These are phyloP conservation scores for Craspedostauros australis DNA, from an alignment of 108 stramenopile genomes.

Conservation along the genomic window DNA sequence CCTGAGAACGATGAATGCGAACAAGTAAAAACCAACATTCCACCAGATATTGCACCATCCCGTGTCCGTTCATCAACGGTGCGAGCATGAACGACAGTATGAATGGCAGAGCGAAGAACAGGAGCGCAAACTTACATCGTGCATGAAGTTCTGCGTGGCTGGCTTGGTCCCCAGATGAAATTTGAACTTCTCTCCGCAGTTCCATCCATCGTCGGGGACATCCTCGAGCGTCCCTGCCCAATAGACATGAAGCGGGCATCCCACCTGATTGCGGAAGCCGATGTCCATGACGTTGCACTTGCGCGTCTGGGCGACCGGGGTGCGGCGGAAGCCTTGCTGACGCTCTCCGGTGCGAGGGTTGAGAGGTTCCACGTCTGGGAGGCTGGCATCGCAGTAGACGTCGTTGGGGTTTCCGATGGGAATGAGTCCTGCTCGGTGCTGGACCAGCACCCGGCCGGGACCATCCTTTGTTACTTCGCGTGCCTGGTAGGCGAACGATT, in stretches of 20 bases:
- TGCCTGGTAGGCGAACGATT: conserved; percentile 37
- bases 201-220: conserved; percentile 17
- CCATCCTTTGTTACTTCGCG: conserved; percentile 30
- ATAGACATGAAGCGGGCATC: conserved; percentile 40
- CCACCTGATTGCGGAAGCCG: conserved; percentile 37
- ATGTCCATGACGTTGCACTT: conserved; percentile 35
- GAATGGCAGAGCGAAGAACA: too few species aligned
- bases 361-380: conserved; percentile 27
- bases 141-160: conserved; percentile 10
- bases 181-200: conserved; percentile 34
- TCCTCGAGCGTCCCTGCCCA: conserved; percentile 21
- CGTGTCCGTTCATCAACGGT: too few species aligned
- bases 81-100: too few species aligned
- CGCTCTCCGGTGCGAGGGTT: conserved; percentile 12
- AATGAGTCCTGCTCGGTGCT: conserved; percentile 40
- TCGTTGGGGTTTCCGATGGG: conserved; percentile 26
- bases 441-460: conserved; percentile 16
- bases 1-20: too few species aligned
- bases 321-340: conserved; percentile 7
- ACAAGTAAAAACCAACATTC: too few species aligned
- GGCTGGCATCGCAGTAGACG: conserved; percentile 4
- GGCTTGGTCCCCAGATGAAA: conserved; percentile 44
- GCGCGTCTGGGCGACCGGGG: background rate
- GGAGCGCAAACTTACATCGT: background rate
- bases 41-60: too few species aligned